Base-by-base conservation (phyloP, 2,329 filamentous ascomycete species). In the Hymenotorrendiella dingleyae region DNA sequence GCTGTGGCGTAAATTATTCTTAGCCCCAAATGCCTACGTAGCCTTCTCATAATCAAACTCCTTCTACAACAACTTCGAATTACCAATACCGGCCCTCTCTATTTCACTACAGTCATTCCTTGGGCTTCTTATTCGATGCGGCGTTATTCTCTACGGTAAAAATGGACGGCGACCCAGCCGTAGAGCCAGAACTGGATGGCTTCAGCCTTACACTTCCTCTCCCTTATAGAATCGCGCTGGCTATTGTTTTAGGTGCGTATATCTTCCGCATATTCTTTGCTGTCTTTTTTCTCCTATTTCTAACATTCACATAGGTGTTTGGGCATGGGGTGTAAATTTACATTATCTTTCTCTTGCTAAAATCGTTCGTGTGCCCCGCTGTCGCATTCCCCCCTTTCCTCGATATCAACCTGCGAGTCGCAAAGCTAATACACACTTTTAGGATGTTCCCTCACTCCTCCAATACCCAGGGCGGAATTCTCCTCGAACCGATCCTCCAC, bases 271-370 rank as follows among this genome's bases (percentile, higher is more conserved):
- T 14, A 36, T 29, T 33, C 36, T 35, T 42, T 27, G 17, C 19
- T 2, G 22, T 11, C n/a, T 17, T 14, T 21, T 39, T 19, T 14
- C 9, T 11, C 9, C 17, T 5, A 6, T 29, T 34, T 37, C 47
- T 55, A 36, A 56, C 43, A 12, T 34, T 16, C 28, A 36, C 45
- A 47, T 53, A 94, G 89, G 87, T 55, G 82, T 94, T 59, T 97
- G 91, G 91, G 89, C 87, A 62, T 98, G 91, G 89, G 89, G 84
- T 53, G 66, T 85, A 55, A 97, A 96, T 68, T 78, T 97, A 29
- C 89, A 96, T 62, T 90, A 87, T 67, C 80, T 97, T 47, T 74
- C 83, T 57, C 67, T 79, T 45, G 72, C 81, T 58, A 85, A 85
- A 62, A 94, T 98, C 68, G 78, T 80, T 65, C 48, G 72, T 62